A percentile compares a stretch with the other conserved stretches of the same genome.
Conservation (phyloP, 2,329 filamentous ascomycete species). For the Graphilbum fragrans region DNA sequence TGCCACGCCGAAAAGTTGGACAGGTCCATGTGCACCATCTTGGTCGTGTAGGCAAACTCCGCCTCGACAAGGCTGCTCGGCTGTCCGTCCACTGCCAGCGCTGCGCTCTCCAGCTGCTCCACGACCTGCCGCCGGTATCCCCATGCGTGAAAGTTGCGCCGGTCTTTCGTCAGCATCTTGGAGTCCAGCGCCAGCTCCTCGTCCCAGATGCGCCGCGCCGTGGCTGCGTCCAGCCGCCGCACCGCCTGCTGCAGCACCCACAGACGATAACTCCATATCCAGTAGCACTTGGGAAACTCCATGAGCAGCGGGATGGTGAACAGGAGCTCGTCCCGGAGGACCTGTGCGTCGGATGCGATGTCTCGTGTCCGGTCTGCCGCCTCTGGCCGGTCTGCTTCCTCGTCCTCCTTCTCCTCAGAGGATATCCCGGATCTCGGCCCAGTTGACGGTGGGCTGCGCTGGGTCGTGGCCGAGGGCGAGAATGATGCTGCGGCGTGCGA, state of each 20-base stretch:
- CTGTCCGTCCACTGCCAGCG: slow-evolving; percentile 25
- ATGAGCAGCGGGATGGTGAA: slow-evolving; percentile 79
- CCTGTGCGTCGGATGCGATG: slow-evolving; percentile 24
- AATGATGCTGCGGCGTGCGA: slow-evolving; percentile 43
- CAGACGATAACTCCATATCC: slow-evolving; percentile 94
- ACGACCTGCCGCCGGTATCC: slow-evolving; percentile 76
- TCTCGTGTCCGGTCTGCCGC: not conserved
- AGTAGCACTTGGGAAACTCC: slow-evolving; percentile 92
- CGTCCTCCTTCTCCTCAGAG: slow-evolving; percentile 15
- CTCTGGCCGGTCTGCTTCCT: slow-evolving; percentile 1
- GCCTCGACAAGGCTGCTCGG: slow-evolving; percentile 54
- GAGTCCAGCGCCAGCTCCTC: slow-evolving; percentile 70
- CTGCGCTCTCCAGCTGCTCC: slow-evolving; percentile 53
- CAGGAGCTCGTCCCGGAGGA: slow-evolving; percentile 60
- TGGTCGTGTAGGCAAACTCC: slow-evolving; percentile 84
- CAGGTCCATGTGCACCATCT: slow-evolving; percentile 73
- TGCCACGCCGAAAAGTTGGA: slow-evolving; percentile 99
- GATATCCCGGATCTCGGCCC: slow-evolving; percentile 38
- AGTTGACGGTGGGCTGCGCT: slow-evolving; percentile 24
- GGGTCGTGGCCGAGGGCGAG: slow-evolving; percentile 37
- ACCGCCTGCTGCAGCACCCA: slow-evolving; percentile 73
- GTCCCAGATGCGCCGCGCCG: slow-evolving; percentile 62
- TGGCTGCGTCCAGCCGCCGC: slow-evolving; percentile 39
- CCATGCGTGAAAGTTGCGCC: slow-evolving; percentile 95
- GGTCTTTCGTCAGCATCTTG: slow-evolving; percentile 81